Percentiles rank a stretch among this genome's conserved stretches.
These are phyloP conservation scores for Niveomyces coronatus DNA, from an alignment of 2,329 filamentous ascomycete genomes.

Conservation along the genomic window DNA sequence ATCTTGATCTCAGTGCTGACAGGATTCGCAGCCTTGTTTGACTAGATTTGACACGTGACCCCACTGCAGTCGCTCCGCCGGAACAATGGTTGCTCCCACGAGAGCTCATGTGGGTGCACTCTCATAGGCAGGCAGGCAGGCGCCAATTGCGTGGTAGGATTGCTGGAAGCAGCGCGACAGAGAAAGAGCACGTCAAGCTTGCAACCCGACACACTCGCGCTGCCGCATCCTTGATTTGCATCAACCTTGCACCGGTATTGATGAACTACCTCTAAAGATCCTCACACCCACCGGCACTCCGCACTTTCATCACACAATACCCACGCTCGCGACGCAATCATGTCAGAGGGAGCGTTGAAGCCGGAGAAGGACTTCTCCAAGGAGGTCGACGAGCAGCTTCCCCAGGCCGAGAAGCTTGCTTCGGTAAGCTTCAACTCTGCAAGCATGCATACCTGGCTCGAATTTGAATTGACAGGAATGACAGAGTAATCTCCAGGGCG, in stretches of 20 bases:
- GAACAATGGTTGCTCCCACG: conserved; percentile 9
- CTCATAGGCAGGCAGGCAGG: conserved; percentile 9
- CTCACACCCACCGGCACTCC: too few relatives aligned
- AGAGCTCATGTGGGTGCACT: conserved; percentile 2
- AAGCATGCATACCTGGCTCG: conserved; percentile 11
- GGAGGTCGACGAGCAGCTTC: conserved; percentile 84
- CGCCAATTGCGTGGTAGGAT: conserved; percentile 9
- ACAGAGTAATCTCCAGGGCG: conserved; percentile 68
- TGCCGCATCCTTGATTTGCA: too few relatives aligned
- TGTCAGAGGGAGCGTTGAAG: conserved; percentile 79
- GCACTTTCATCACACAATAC: neutral
- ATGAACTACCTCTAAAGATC: too few relatives aligned
- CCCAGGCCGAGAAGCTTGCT: conserved; percentile 81
- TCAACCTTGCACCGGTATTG: too few relatives aligned
- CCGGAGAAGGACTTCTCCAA: conserved; percentile 99
- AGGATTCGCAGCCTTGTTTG: too few relatives aligned
- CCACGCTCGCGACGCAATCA: conserved; percentile 27
- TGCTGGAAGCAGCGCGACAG: neutral
- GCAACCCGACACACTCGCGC: conserved; percentile 2
- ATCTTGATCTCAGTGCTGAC: too few relatives aligned
- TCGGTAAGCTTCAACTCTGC: conserved; percentile 50
- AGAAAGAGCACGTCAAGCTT: conserved; percentile 7
- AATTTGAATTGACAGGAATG: neutral
- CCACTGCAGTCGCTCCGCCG: neutral
- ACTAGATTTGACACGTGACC: conserved; percentile 7